Conservation (phyloP, 306 rosid species). For the Acmispon strigosus region DNA sequence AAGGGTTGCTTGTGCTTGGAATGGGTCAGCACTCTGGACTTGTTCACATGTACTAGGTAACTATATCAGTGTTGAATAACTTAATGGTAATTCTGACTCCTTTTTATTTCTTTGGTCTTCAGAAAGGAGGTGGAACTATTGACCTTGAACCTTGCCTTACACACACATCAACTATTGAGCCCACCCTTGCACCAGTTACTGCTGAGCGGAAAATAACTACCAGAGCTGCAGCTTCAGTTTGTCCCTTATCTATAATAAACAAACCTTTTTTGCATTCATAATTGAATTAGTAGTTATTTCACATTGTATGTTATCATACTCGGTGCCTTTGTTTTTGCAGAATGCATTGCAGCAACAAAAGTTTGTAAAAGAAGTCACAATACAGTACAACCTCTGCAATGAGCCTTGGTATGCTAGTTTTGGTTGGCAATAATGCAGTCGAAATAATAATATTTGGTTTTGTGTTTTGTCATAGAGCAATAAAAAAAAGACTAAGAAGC, state of each 20-base stretch:
- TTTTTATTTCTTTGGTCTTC: constrained; percentile 26
- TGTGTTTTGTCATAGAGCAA: neutral
- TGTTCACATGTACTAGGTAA: neutral
- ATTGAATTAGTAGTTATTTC: neutral
- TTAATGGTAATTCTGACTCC: constrained; percentile 13
- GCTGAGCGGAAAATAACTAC: constrained; percentile 94
- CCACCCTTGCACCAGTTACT: constrained; percentile 91
- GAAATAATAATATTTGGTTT: neutral
- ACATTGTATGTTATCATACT: constrained; percentile 10
- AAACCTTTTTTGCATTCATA: neutral
- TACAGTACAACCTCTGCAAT: constrained; percentile 98
- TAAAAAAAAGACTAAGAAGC: neutral
- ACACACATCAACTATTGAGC: constrained; percentile 88
- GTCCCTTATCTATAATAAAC: constrained; percentile 17
- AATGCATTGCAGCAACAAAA: constrained; percentile 86
- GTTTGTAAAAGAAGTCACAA: constrained; percentile 87
- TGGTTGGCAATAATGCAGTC: neutral
- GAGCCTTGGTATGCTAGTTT: constrained; percentile 74
- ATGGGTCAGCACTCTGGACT: neutral
- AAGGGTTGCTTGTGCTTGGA: neutral
- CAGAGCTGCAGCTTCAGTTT: constrained; percentile 96
- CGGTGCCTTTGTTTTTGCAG: constrained; percentile 40
- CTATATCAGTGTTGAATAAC: constrained; percentile 16
- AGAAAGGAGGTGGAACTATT: constrained; percentile 93
- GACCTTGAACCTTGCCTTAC: constrained; percentile 96